Percentiles rank a stretch among this genome's conserved stretches.
phyloP scores from a whole-genome alignment of 306 rosid species.

The Oxytropis ochrocephala region DNA sequence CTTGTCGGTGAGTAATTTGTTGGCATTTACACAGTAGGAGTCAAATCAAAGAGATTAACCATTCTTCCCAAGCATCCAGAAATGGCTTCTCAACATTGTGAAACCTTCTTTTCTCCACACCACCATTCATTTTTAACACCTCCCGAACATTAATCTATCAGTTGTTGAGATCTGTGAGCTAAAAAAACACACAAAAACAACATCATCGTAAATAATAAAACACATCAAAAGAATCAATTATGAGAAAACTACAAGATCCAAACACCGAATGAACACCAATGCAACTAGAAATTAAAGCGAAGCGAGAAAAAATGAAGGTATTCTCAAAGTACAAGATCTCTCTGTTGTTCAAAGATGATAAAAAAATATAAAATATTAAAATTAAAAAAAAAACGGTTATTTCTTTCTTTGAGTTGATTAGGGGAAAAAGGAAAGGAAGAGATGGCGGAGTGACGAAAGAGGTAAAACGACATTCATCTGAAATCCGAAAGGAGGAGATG shows the following conservation, averaged over 20 bases:
- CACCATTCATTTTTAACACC: constrained; percentile 56
- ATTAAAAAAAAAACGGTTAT: background rate
- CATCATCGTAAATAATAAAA: background rate
- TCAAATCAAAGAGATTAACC: constrained; percentile 85
- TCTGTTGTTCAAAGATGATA: background rate
- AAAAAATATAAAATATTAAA: background rate
- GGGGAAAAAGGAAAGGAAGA: background rate
- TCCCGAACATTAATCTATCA: no score
- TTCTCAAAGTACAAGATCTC: background rate
- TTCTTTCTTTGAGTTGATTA: background rate
- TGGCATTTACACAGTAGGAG: constrained; percentile 51
- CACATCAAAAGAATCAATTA: background rate
- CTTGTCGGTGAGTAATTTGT: constrained; percentile 69
- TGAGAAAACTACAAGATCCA: constrained; percentile 20
- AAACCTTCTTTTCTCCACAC: constrained; percentile 45
- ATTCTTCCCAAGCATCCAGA: constrained; percentile 96
- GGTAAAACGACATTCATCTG: no score
- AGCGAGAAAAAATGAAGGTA: no score
- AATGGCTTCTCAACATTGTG: no score
- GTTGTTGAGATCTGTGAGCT: constrained; percentile 14
- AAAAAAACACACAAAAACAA: background rate
- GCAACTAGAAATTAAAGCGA: background rate
- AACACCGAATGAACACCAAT: background rate
- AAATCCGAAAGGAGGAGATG: no score
- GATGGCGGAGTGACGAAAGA: no score